phyloP scores from a whole-genome alignment of 2,329 filamentous ascomycete genomes.

The Diplodia mutila region DNA sequence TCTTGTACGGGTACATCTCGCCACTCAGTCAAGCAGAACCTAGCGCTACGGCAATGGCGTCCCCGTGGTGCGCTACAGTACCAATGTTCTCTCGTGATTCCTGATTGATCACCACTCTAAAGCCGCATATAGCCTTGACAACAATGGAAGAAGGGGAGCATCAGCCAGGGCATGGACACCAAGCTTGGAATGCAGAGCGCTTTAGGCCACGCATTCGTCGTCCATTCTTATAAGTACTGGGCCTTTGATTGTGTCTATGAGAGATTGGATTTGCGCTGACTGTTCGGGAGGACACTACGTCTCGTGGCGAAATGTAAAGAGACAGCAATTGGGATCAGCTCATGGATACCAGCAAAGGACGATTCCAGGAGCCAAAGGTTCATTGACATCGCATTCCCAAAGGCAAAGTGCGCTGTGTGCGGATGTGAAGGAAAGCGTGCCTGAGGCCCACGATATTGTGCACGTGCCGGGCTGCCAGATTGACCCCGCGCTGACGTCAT shows the following conservation, averaged over 20 bases:
- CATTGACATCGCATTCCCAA: too few species aligned
- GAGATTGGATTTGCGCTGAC: not conserved
- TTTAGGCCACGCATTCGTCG: not conserved
- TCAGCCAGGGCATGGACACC: not conserved
- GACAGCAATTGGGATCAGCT: too few species aligned
- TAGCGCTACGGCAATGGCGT: not conserved
- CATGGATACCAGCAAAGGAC: too few species aligned
- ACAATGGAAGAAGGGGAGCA: not conserved
- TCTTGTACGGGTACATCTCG: not conserved
- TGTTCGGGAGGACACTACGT: too few species aligned
- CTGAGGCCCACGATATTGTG: not conserved
- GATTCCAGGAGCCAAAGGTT: too few species aligned
- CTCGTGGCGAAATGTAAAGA: too few species aligned
- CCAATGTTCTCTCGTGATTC: not conserved
- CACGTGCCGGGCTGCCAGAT: not conserved
- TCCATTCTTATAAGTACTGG: not conserved
- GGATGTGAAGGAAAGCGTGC: not conserved
- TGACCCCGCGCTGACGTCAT: conserved; percentile 5
- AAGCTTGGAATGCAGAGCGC: not conserved
- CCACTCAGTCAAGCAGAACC: not conserved
- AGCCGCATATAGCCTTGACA: not conserved
- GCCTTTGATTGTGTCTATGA: not conserved
- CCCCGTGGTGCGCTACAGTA: not conserved
- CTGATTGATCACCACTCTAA: not conserved
- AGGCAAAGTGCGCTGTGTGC: too few species aligned